Percentiles rank a stretch among this genome's conserved stretches.
Evolutionary conservation across 2,329 filamentous ascomycete species (phyloP).

Genomic region (Cylindrodendrum hubeiense): DNA sequence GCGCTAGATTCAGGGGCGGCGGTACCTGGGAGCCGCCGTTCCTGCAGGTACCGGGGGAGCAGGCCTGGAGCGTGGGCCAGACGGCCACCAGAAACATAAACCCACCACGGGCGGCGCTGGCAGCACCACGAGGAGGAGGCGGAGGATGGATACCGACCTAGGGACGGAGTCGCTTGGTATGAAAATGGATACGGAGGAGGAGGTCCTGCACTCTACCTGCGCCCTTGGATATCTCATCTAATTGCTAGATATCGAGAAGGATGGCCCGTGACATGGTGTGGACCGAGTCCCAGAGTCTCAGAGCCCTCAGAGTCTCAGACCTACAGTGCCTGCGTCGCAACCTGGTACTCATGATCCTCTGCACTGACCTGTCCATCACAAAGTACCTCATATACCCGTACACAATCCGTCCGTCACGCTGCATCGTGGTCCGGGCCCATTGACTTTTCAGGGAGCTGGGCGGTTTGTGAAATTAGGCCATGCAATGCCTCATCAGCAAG

Average conservation of each 20-base stretch:
- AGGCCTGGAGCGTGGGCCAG: neutral
- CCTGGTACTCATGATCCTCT: neutral
- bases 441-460: slow-evolving; percentile 7
- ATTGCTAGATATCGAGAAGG: slow-evolving; percentile 11
- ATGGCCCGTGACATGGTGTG: slow-evolving; percentile 11
- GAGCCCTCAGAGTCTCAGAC: slow-evolving; percentile 9
- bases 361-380: neutral
- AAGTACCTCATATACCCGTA: neutral
- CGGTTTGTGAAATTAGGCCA: slow-evolving; percentile 22
- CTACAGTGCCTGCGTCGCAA: neutral
- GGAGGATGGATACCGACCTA: neutral
- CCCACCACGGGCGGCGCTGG: neutral
- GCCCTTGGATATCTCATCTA: neutral
- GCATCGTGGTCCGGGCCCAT: slow-evolving; percentile 3
- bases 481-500: slow-evolving; percentile 18
- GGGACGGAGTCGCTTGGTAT: neutral
- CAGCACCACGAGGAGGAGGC: neutral
- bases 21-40: slow-evolving; percentile 43
- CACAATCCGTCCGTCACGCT: neutral
- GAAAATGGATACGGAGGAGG: neutral
- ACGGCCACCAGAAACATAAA: slow-evolving; percentile 1
- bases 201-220: neutral
- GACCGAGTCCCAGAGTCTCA: slow-evolving; percentile 17
- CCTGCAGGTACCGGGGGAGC: slow-evolving; percentile 45
- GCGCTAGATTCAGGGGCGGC: slow-evolving; percentile 36